Evolutionary conservation across 768 basidiomycete genomes (phyloP).

Genomic region (Rhodotorula paludigena): DNA sequence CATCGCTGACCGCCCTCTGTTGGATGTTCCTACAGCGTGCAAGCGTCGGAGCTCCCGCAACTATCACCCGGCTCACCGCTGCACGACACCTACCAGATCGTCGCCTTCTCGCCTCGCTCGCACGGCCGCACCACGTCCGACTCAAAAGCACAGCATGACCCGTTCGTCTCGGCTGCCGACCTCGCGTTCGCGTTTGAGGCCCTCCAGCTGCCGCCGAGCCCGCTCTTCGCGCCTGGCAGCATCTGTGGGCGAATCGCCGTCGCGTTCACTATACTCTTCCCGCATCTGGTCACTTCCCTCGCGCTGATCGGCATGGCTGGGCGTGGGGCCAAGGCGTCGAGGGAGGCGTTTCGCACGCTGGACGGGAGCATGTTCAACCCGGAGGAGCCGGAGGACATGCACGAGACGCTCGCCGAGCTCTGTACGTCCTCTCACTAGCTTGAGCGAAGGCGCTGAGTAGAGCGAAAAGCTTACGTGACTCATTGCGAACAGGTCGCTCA

Average conservation of each 20-base stretch:
- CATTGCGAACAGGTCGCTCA: neutral
- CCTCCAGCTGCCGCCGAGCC: neutral
- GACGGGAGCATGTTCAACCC: constrained; percentile 4
- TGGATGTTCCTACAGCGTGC: neutral
- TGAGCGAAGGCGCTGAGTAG: too few relatives aligned
- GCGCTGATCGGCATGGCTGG: neutral
- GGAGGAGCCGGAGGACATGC: neutral
- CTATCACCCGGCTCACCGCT: neutral
- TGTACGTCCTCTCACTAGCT: neutral
- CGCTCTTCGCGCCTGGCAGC: neutral
- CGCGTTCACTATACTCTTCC: constrained; percentile 9
- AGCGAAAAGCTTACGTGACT: too few relatives aligned
- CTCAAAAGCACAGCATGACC: neutral
- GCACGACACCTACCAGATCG: neutral
- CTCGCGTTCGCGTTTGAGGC: constrained; percentile 17
- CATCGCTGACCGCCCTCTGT: too few relatives aligned
- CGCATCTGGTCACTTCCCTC: neutral
- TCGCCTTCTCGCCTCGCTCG: constrained; percentile 5
- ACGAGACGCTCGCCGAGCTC: constrained; percentile 2
- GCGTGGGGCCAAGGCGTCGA: neutral
- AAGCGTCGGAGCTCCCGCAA: neutral
- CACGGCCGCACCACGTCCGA: constrained; percentile 1
- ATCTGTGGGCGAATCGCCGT: constrained; percentile 5
- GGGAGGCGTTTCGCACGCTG: neutral
- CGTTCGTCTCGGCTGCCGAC: constrained; percentile 10